These are phyloP conservation scores for Flaveria brownii DNA, from an alignment of 129 eudicot species.

Conservation along the genomic window DNA sequence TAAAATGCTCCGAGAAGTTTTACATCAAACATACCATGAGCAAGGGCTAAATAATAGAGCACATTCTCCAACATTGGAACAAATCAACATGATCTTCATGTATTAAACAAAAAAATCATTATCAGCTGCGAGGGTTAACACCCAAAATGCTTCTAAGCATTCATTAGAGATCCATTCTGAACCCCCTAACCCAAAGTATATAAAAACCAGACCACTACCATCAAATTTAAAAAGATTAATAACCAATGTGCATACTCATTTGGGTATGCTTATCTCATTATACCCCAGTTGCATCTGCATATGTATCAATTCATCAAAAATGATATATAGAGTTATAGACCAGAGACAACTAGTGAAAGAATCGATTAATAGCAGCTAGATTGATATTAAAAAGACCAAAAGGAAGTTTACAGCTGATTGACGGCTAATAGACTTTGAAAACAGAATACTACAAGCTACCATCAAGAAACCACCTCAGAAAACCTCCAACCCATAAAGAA, in stretches of 20 bases:
- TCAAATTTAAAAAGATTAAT: background rate
- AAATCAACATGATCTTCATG: conserved; percentile 6
- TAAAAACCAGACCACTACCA: background rate
- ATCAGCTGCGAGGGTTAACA: background rate
- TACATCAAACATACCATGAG: background rate
- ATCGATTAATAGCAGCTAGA: conserved; percentile 31
- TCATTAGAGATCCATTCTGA: background rate
- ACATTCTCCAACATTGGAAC: conserved; percentile 13
- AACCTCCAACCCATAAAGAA: conserved; percentile 71
- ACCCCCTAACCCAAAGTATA: background rate
- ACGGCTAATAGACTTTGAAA: conserved; percentile 29
- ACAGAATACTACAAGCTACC: conserved; percentile 33
- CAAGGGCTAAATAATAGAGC: background rate
- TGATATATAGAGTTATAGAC: background rate
- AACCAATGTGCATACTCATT: conserved; percentile 15
- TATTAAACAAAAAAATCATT: background rate
- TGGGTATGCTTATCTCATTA: too few relatives aligned
- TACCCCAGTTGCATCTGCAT: background rate
- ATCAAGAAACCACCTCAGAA: conserved; percentile 30
- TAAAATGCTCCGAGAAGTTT: background rate
- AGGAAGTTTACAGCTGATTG: conserved; percentile 37
- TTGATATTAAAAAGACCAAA: conserved; percentile 27
- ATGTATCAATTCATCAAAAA: background rate
- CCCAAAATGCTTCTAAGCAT: background rate
- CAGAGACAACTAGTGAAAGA: background rate